Conservation (phyloP, 2,329 filamentous ascomycete genomes). For the Teratosphaeria epicoccoides region DNA sequence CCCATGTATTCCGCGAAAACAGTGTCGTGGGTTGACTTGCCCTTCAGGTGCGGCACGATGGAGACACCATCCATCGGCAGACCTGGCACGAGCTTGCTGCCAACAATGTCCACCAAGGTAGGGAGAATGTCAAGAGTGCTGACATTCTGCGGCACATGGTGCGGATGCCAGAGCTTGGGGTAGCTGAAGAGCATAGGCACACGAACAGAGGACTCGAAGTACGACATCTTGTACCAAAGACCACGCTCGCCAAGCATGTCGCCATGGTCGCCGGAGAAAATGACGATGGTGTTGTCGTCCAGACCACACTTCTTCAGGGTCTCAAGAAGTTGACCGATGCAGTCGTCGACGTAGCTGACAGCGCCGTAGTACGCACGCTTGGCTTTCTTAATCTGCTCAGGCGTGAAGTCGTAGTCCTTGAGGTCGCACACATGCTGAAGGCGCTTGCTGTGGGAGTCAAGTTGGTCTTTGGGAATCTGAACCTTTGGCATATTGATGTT, state of each 20-base stretch:
- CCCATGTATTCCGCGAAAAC: slow-evolving; percentile 95
- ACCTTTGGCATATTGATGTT: slow-evolving; percentile 77
- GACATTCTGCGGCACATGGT: slow-evolving; percentile 70
- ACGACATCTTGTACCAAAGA: slow-evolving; percentile 97
- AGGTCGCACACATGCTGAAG: slow-evolving; percentile 79
- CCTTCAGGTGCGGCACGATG: slow-evolving; percentile 66
- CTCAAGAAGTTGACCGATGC: slow-evolving; percentile 70
- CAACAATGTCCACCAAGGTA: slow-evolving; percentile 74
- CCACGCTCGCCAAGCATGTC: slow-evolving; percentile 92
- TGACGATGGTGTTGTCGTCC: slow-evolving; percentile 75
- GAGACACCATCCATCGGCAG: slow-evolving; percentile 82
- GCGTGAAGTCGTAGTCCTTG: slow-evolving; percentile 70
- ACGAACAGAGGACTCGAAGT: slow-evolving; percentile 82
- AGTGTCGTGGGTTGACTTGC: slow-evolving; percentile 61
- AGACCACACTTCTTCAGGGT: slow-evolving; percentile 70
- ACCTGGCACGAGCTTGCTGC: slow-evolving; percentile 54
- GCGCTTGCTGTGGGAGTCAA: slow-evolving; percentile 78
- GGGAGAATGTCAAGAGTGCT: slow-evolving; percentile 85
- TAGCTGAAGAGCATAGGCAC: slow-evolving; percentile 81
- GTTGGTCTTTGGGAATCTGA: slow-evolving; percentile 65
- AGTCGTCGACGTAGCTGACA: slow-evolving; percentile 88
- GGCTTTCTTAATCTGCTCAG: slow-evolving; percentile 76
- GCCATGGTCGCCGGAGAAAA: slow-evolving; percentile 89
- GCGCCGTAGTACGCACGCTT: slow-evolving; percentile 85
- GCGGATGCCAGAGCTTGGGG: slow-evolving; percentile 63